Evolutionary conservation across 83 land plant species (phyloP).

Genomic region (Picea abies): DNA sequence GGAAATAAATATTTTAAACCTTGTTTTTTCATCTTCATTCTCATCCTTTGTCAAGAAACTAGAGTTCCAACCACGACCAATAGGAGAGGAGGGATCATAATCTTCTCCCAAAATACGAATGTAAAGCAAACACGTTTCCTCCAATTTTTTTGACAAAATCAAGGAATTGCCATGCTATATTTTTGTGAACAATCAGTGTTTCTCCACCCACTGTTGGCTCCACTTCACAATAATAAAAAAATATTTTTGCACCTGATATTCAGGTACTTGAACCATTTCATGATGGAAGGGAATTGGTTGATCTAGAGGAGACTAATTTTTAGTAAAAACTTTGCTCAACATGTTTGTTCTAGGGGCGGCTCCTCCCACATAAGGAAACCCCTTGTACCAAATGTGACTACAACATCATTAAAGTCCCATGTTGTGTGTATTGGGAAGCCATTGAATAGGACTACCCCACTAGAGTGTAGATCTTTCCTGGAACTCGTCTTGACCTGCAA

Average conservation of each 20-base stretch:
- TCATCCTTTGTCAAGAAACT: conserved; percentile 86
- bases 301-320: too few relatives aligned
- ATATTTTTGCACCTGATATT: conserved; percentile 74
- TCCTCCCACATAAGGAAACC: too few relatives aligned
- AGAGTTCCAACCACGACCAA: conserved; percentile 97
- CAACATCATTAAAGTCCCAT: too few relatives aligned
- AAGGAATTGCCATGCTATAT: conserved; percentile 72
- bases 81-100: conserved; percentile 95
- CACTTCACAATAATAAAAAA: conserved; percentile 85
- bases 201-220: conserved; percentile 92
- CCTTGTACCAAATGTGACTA: too few relatives aligned
- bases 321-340: too few relatives aligned
- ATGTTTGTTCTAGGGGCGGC: too few relatives aligned
- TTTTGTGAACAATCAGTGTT: conserved; percentile 86
- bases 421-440: too few relatives aligned
- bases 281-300: too few relatives aligned
- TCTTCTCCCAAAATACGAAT: conserved; percentile 66
- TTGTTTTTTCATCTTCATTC: conserved; percentile 71
- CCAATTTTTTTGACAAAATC: conserved; percentile 76
- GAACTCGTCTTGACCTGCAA: conserved; percentile 39
- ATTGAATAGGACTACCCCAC: too few relatives aligned
- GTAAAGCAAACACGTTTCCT: conserved; percentile 80
- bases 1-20: conserved; percentile 33
- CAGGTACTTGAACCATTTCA: conserved; percentile 62
- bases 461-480: conserved; percentile 27